Conservation (phyloP, 441 rosid genomes). For the Euphorbia celastroides region DNA sequence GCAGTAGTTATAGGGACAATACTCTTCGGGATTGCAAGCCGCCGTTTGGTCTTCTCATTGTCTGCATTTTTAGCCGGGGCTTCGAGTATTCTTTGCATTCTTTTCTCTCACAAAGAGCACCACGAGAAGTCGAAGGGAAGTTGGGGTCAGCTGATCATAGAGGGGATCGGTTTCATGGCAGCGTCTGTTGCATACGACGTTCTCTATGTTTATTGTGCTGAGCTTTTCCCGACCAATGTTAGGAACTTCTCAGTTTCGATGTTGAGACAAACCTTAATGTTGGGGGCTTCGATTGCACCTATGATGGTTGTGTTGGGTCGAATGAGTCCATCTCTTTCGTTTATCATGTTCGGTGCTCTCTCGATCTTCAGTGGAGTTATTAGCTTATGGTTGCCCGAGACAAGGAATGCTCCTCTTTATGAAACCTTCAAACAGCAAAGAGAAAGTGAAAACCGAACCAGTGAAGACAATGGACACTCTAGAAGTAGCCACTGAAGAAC, state of each 20-base stretch:
- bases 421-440: slow-evolving; percentile 56
- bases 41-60: no score
- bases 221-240: slow-evolving; percentile 63
- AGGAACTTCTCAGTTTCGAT: slow-evolving; percentile 58
- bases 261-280: slow-evolving; percentile 53
- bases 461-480: neutral
- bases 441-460: slow-evolving; percentile 32
- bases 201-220: slow-evolving; percentile 44
- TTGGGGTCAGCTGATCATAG: slow-evolving; percentile 8
- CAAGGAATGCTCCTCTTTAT: slow-evolving; percentile 52
- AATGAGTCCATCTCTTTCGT: slow-evolving; percentile 40
- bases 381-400: slow-evolving; percentile 54
- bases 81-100: slow-evolving; percentile 43
- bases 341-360: slow-evolving; percentile 37
- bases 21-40: no score
- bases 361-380: slow-evolving; percentile 48
- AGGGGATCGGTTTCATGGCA: slow-evolving; percentile 11
- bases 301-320: slow-evolving; percentile 53
- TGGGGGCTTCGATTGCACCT: slow-evolving; percentile 67
- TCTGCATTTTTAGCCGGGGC: no score
- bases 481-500: neutral
- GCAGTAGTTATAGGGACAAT: slow-evolving; percentile 24
- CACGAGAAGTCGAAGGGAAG: neutral
- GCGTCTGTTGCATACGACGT: slow-evolving; percentile 50
- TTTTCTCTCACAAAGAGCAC: slow-evolving; percentile 23